Evolutionary conservation across 2,329 filamentous ascomycete genomes (phyloP).

Genomic region (Arthroderma uncinatum): DNA sequence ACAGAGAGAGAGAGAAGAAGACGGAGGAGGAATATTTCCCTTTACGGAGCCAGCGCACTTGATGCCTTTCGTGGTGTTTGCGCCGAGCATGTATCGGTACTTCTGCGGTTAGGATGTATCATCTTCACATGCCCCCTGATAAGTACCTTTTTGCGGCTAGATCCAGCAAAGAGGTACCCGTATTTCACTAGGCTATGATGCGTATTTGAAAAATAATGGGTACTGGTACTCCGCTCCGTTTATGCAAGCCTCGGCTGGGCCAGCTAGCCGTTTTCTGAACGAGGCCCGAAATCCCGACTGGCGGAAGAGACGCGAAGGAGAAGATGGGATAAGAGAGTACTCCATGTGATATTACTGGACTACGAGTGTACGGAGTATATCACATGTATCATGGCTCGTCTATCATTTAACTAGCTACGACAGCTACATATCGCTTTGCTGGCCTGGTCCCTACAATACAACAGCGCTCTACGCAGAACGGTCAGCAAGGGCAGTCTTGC

Average conservation of each 20-base stretch:
- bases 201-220: background rate
- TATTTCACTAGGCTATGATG: background rate
- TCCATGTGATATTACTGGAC: too few species aligned
- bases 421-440: background rate
- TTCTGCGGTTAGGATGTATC: background rate
- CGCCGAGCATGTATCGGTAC: background rate
- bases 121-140: background rate
- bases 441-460: background rate
- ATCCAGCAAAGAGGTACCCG: background rate
- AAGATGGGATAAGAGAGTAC: background rate
- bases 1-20: background rate
- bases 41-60: background rate
- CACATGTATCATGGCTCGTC: background rate
- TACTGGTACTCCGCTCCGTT: background rate
- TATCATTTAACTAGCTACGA: background rate
- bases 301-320: background rate
- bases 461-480: conserved; percentile 2
- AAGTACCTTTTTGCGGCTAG: background rate
- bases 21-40: background rate
- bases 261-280: background rate
- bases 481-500: conserved; percentile 11
- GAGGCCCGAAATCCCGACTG: background rate
- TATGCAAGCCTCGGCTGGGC: conserved; percentile 1
- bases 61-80: background rate
- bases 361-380: too few species aligned